Evolutionary conservation across 75 land plant genomes (phyloP), one percentile per base, ranked within the genome.

Genomic region (Selaginella tamariscina): DNA sequence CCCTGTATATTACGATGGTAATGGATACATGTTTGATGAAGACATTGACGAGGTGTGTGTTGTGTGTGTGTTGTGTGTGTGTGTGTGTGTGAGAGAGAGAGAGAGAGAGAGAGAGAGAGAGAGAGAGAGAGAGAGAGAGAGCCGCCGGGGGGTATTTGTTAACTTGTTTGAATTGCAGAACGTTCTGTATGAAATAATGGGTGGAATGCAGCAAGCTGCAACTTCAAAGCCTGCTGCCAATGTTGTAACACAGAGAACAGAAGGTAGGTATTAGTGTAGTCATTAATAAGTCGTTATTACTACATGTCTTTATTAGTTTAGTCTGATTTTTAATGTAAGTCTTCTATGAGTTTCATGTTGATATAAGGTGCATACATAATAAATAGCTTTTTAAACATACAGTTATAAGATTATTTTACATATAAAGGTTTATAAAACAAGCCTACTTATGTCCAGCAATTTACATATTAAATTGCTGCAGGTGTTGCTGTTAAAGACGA

Each of bases 171-270:
- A 27, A 20, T 18, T 75, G 1, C 64, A 77, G 79, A 70, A 65
- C 63, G 49, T 70, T 24, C 72, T 76, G 26, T 77, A 76, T 69
- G 79, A 76, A 54, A 77, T 77, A 9, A 56, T 77, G 67, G 65
- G 66, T 24, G 79, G 33, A 31, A 65, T 54, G 30, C 59, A 72
- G 28, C n/a, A 39, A 39, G 49, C 49, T 39, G 56, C 78, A 54
- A 64, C n/a, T 24, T 57, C 72, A 63, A 22, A 54, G 71, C 79
- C 79, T 63, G 71, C 55, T 65, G 23, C 0, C 65, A 30, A 24
- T 55, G 32, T 13, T 0, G 44, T 62, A 32, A 62, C 67, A 23
- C 32, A 11, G 20, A 11, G 20, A 20, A 11, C 20, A 49, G 54
- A 11, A 11, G 18, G 18, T 11, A 49, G 11, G 54, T 20, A 49